These are phyloP conservation scores for Alloteropsis angusta DNA, from an alignment of 202 grass and related monocot genomes.

Conservation along the genomic window DNA sequence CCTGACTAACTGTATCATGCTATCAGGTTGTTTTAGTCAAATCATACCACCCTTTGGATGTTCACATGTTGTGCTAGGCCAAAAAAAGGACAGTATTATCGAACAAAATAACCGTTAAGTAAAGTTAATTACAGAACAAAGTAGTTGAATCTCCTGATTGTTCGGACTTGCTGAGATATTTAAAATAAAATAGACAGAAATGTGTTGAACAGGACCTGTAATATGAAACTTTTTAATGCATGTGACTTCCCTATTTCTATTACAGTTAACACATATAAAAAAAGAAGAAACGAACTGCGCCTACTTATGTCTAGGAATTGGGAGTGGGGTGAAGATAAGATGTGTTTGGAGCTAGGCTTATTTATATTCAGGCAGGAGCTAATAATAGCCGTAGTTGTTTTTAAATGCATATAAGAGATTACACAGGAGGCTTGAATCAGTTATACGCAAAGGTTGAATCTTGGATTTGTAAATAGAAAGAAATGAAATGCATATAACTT, in stretches of 20 bases:
- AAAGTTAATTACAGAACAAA: background rate
- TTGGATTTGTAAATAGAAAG: background rate
- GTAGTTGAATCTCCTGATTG: background rate
- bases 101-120: background rate
- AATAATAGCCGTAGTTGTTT: background rate
- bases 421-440: background rate
- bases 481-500: background rate
- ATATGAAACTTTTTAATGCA: background rate
- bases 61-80: background rate
- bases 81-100: background rate
- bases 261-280: background rate
- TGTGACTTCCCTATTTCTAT: background rate
- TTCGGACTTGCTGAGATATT: background rate
- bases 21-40: background rate
- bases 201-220: background rate
- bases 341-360: background rate
- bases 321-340: background rate
- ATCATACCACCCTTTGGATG: background rate
- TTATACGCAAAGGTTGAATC: background rate
- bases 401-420: background rate
- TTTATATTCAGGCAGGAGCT: background rate
- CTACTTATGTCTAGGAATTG: background rate
- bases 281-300: background rate
- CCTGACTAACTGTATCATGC: background rate
- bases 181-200: background rate